Evolutionary conservation across 768 basidiomycete genomes (phyloP).

Genomic region (Suillus decipiens): DNA sequence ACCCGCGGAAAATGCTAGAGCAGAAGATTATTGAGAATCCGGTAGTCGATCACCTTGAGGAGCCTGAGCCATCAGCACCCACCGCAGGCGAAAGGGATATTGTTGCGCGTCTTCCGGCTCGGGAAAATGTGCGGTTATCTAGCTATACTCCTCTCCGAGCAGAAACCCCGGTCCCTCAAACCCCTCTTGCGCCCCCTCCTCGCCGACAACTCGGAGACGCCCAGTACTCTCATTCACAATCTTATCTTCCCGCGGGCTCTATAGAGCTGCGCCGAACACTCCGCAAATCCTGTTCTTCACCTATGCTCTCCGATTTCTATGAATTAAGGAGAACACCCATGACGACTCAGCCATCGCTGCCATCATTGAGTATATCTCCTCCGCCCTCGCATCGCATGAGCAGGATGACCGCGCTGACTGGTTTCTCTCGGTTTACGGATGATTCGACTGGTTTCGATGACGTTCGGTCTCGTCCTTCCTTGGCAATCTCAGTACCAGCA

Average conservation of each 20-base stretch:
- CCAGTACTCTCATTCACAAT: constrained; percentile 59
- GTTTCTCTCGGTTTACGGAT: constrained; percentile 35
- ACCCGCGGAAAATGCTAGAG: constrained; percentile 35
- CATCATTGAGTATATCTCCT: constrained; percentile 35
- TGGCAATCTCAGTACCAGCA: constrained; percentile 51
- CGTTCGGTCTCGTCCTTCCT: constrained; percentile 42
- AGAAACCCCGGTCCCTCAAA: constrained; percentile 65
- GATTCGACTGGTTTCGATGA: constrained; percentile 23
- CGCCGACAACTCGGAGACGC: constrained; percentile 43
- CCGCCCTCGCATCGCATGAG: constrained; percentile 30
- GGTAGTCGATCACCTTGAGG: constrained; percentile 36
- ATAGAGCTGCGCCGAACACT: constrained; percentile 26
- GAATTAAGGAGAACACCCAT: constrained; percentile 33
- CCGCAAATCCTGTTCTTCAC: constrained; percentile 56
- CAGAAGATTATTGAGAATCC: constrained; percentile 48
- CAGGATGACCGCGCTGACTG: constrained; percentile 18
- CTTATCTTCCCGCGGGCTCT: constrained; percentile 38
- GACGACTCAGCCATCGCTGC: constrained; percentile 50
- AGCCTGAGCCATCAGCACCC: constrained; percentile 29
- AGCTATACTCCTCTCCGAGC: constrained; percentile 56
- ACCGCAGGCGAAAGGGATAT: constrained; percentile 12
- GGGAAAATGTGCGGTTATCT: constrained; percentile 38
- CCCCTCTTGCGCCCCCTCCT: constrained; percentile 69
- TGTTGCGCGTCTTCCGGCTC: constrained; percentile 22
- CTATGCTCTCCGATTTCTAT: constrained; percentile 49